Conservation (phyloP, 2,329 filamentous ascomycete genomes). For the Oidium heveae region DNA sequence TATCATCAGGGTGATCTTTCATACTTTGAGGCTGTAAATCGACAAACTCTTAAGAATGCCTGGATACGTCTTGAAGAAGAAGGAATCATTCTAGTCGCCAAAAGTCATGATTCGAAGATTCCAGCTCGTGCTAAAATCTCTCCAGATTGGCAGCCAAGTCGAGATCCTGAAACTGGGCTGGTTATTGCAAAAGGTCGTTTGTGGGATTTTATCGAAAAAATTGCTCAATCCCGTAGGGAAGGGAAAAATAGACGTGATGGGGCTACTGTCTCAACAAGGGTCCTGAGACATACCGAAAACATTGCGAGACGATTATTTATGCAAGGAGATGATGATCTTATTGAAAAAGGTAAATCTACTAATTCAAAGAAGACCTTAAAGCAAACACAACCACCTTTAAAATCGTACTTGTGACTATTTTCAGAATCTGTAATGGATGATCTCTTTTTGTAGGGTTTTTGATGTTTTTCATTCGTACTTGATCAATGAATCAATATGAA, state of each 20-base stretch:
- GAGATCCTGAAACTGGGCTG: conserved; percentile 32
- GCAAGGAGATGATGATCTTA: conserved; percentile 14
- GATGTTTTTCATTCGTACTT: neutral
- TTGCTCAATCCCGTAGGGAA: conserved; percentile 59
- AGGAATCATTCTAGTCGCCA: conserved; percentile 56
- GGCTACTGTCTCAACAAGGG: conserved; percentile 60
- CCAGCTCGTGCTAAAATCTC: conserved; percentile 41
- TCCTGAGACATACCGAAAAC: conserved; percentile 50
- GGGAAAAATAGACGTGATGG: conserved; percentile 94
- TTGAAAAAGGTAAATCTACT: neutral
- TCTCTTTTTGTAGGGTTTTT: neutral
- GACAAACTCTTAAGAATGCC: conserved; percentile 86
- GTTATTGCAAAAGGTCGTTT: conserved; percentile 49
- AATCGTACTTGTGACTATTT: neutral
- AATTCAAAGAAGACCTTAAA: neutral
- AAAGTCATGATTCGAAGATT: conserved; percentile 35
- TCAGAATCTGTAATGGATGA: neutral
- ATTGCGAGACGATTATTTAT: conserved; percentile 48
- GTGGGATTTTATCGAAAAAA: conserved; percentile 81
- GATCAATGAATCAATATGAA: too few relatives aligned
- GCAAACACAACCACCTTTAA: neutral
- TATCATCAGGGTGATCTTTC: conserved; percentile 94
- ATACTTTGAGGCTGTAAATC: conserved; percentile 97
- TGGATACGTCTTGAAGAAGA: conserved; percentile 77
- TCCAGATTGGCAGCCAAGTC: conserved; percentile 45